Evolutionary conservation across 805 yeast genomes (phyloP), one percentile per base, ranked within the genome.

Genomic region (Debaryomyces tyrocola): DNA sequence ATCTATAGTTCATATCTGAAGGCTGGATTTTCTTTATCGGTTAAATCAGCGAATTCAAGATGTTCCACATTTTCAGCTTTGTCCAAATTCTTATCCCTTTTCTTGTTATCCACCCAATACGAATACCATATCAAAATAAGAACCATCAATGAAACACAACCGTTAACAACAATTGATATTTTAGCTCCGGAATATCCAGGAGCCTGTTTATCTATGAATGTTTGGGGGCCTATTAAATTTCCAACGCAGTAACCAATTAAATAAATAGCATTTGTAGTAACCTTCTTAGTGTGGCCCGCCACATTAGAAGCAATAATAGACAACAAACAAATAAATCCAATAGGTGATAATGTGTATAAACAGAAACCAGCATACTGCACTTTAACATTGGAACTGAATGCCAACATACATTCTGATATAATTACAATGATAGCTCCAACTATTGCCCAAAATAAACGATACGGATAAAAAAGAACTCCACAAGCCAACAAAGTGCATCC

Each of bases 1-100:
- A 11, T 9, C 17, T 20, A 34, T 9, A 34, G 37, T 14, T 20
- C 17, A 54, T 79, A 81, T 54, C 85, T 69, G 56, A 81, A 81
- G 44, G 65, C 65, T 4, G 78, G 78, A 59, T 80, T 81, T 58
- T 80, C 78, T 43, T 62, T 65, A 54, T 79, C 83, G 2, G 84
- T 80, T 58, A 77, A 60, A 52, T 80, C 84, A 21, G 75, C 73
- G 52, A 74, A 77, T 54, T 77, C 81, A 42, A 69, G 60, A 40
- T 77, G 63, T 43, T 74, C 74, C 14, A 63, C 56, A 34, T 46
- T 49, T 53, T 66, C 49, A 52, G 57, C 53, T 56, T 65, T 58
- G 37, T 10, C 17, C 4, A 14, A 14, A 9, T 10, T 9, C 2
- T 34, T 34, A 39, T 72, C 77, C 49, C 74, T 67, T 33, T 57